Conservation (phyloP, 495 filamentous ascomycete genomes). For the Aspergillus saccharolyticus region DNA sequence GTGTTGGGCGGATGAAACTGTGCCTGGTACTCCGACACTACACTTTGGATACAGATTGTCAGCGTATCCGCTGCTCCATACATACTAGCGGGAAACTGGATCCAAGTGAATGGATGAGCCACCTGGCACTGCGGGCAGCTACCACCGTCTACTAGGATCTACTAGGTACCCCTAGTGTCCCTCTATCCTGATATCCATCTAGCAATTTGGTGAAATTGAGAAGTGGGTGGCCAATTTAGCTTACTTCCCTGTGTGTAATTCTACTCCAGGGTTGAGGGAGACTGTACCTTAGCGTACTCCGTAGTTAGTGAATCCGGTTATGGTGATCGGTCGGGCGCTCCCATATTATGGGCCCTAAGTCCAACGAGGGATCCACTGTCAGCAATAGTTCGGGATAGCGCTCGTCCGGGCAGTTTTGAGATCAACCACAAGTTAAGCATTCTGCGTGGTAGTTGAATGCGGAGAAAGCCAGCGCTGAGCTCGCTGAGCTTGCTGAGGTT, state of each 20-base stretch:
- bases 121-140: too few relatives aligned
- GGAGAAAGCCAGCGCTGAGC: slow-evolving; percentile 9
- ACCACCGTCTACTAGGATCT: too few relatives aligned
- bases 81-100: not conserved
- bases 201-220: not conserved
- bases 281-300: too few relatives aligned
- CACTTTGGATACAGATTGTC: not conserved
- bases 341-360: slow-evolving; percentile 3
- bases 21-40: not conserved
- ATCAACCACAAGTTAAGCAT: slow-evolving; percentile 13
- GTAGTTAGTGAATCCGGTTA: slow-evolving; percentile 6
- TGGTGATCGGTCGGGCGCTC: slow-evolving; percentile 13
- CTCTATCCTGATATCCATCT: too few relatives aligned
- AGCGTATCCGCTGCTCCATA: not conserved
- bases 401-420: slow-evolving; percentile 4
- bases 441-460: slow-evolving; percentile 11
- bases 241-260: not conserved
- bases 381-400: slow-evolving; percentile 19
- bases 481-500: not conserved
- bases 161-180: too few relatives aligned
- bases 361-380: slow-evolving; percentile 13
- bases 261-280: not conserved
- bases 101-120: too few relatives aligned
- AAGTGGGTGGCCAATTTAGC: not conserved
- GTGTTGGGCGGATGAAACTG: not conserved